Evolutionary conservation across 345 rosid genomes (phyloP).

Genomic region (Brassica incana): DNA sequence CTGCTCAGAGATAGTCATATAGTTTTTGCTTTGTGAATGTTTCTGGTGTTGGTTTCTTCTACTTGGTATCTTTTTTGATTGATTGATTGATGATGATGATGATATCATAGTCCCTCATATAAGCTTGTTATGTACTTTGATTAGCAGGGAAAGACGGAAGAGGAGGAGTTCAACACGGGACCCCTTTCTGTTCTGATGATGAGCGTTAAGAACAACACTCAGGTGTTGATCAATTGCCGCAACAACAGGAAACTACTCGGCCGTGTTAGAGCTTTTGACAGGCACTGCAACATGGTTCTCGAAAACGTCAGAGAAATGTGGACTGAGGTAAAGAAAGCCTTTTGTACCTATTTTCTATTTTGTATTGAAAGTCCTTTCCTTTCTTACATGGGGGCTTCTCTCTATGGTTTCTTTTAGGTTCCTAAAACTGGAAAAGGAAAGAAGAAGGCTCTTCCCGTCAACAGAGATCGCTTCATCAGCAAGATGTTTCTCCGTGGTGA

Average conservation of each 20-base stretch:
- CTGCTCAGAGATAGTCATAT: background rate
- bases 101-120: too few relatives aligned
- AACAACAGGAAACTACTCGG: slow-evolving; percentile 76
- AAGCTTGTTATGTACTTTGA: background rate
- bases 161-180: slow-evolving; percentile 94
- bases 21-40: background rate
- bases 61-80: background rate
- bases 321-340: slow-evolving; percentile 67
- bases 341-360: too few relatives aligned
- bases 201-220: slow-evolving; percentile 96
- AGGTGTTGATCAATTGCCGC: slow-evolving; percentile 93
- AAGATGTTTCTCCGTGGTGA: slow-evolving; percentile 99
- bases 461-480: slow-evolving; percentile 93
- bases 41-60: background rate
- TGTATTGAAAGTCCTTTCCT: background rate
- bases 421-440: slow-evolving; percentile 98
- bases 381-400: background rate
- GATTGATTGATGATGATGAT: background rate
- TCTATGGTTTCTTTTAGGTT: slow-evolving; percentile 44
- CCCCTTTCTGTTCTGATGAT: slow-evolving; percentile 96
- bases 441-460: slow-evolving; percentile 93
- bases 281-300: slow-evolving; percentile 99
- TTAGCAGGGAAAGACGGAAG: slow-evolving; percentile 68
- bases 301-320: slow-evolving; percentile 99
- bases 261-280: slow-evolving; percentile 91